Evolutionary conservation across 148 eudicot species (phyloP).

Genomic region (Polygonum aviculare): DNA sequence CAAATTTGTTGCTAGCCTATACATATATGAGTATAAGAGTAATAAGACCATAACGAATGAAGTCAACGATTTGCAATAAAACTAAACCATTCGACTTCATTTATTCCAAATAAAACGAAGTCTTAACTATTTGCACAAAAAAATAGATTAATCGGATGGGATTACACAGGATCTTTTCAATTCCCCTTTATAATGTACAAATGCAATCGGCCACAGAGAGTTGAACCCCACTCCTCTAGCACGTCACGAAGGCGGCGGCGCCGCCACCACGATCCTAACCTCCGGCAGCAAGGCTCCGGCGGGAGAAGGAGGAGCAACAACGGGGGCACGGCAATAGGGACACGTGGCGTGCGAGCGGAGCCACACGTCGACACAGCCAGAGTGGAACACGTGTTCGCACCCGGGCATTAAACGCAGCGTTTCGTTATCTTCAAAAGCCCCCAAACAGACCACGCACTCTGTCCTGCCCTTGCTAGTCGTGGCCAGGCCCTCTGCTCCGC

Average conservation of each 20-base stretch:
- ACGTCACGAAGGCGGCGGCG: not conserved
- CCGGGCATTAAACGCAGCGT: slow-evolving; percentile 34
- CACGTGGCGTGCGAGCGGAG: slow-evolving; percentile 44
- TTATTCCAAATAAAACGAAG: too few relatives aligned
- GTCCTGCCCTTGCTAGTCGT: not conserved
- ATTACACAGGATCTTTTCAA: not conserved
- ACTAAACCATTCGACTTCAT: too few relatives aligned
- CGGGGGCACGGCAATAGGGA: slow-evolving; percentile 44
- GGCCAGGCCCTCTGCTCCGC: not conserved
- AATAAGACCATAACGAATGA: not conserved
- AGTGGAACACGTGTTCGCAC: slow-evolving; percentile 57
- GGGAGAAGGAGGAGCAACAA: slow-evolving; percentile 12
- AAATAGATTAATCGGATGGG: not conserved
- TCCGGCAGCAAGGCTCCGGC: not conserved
- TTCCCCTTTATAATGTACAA: not conserved
- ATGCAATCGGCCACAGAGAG: not conserved
- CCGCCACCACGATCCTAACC: not conserved
- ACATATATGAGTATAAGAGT: too few relatives aligned
- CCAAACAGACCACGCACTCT: slow-evolving; percentile 47
- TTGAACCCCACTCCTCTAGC: not conserved
- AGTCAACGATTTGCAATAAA: not conserved
- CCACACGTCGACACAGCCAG: slow-evolving; percentile 51
- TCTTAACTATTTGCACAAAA: not conserved
- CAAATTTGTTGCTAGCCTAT: too few relatives aligned
- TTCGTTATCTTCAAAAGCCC: slow-evolving; percentile 41